A percentile compares a stretch with the other conserved stretches of the same genome.
phyloP scores from a whole-genome alignment of 2,329 filamentous ascomycete species.

The Phoma herbarum region DNA sequence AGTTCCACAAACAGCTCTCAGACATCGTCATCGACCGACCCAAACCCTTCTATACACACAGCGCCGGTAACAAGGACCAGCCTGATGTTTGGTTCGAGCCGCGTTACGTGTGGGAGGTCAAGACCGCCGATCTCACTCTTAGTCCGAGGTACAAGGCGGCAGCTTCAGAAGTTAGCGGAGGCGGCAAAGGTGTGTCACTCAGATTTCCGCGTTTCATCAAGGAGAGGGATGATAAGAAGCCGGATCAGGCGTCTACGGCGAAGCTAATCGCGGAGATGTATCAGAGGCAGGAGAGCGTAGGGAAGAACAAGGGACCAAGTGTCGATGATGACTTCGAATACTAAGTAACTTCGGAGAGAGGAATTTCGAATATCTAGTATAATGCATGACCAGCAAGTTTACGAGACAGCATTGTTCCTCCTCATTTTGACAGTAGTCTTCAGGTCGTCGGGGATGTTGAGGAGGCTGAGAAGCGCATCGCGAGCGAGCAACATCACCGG shows the following conservation, averaged over 20 bases:
- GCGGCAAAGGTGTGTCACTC: constrained; percentile 81
- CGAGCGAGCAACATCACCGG: too few relatives aligned
- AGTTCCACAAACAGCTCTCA: constrained; percentile 78
- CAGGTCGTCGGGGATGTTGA: too few relatives aligned
- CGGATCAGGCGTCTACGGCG: constrained; percentile 85
- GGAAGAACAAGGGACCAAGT: constrained; percentile 82
- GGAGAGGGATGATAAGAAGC: constrained; percentile 92
- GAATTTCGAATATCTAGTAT: neutral
- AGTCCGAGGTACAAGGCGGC: constrained; percentile 95
- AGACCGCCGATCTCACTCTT: constrained; percentile 92
- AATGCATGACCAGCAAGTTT: neutral
- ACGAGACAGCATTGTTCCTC: neutral
- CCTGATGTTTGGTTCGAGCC: constrained; percentile 99
- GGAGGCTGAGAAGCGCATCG: too few relatives aligned
- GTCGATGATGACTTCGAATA: constrained; percentile 99
- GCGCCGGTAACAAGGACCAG: constrained; percentile 84
- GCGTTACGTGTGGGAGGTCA: constrained; percentile 94
- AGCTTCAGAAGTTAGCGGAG: constrained; percentile 75
- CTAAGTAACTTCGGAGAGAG: constrained; percentile 52
- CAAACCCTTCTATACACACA: constrained; percentile 95
- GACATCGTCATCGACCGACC: constrained; percentile 84
- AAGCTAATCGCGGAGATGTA: constrained; percentile 97
- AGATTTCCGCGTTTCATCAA: constrained; percentile 95
- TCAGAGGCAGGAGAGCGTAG: constrained; percentile 87
- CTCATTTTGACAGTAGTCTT: neutral